phyloP scores from a whole-genome alignment of 2,329 filamentous ascomycete species.

The Ceratocystiopsis sp. region DNA sequence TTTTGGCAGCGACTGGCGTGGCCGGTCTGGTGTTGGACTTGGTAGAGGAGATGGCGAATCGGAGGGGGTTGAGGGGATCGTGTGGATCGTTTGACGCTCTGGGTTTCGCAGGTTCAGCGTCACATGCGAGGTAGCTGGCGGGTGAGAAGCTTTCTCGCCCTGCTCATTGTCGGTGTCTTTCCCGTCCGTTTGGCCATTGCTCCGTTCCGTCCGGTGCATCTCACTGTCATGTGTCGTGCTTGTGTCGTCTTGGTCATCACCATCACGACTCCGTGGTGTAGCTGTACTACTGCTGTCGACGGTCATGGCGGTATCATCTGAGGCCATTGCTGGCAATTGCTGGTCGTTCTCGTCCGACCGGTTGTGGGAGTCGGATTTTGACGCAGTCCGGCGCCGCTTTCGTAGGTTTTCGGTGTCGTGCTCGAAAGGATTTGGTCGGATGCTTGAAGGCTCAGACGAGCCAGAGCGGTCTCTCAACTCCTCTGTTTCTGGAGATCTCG shows the following conservation, averaged over 20 bases:
- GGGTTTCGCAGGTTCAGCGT: slow-evolving; percentile 41
- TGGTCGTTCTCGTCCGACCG: slow-evolving; percentile 28
- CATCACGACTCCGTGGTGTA: neutral
- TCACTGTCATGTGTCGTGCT: too few relatives aligned
- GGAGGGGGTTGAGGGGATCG: slow-evolving; percentile 23
- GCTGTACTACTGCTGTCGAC: neutral
- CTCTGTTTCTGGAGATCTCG: slow-evolving; percentile 25
- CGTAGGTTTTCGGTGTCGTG: slow-evolving; percentile 34
- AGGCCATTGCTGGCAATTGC: neutral
- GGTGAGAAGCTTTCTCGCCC: neutral
- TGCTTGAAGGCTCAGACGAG: slow-evolving; percentile 46
- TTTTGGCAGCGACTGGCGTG: neutral
- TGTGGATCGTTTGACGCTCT: slow-evolving; percentile 20
- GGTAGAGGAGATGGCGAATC: slow-evolving; percentile 19
- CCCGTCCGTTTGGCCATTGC: too few relatives aligned
- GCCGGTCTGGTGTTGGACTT: slow-evolving; percentile 3
- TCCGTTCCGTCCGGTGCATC: too few relatives aligned
- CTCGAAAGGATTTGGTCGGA: slow-evolving; percentile 46
- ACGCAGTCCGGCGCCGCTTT: slow-evolving; percentile 45
- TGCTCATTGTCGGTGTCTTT: neutral
- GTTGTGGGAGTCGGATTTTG: slow-evolving; percentile 33
- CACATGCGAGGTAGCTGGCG: slow-evolving; percentile 16
- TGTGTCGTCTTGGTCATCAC: neutral
- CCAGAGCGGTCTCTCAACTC: slow-evolving; percentile 38
- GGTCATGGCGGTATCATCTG: neutral